Evolutionary conservation across 2,329 filamentous ascomycete species (phyloP).

Genomic region (Penicillium oxalicum): DNA sequence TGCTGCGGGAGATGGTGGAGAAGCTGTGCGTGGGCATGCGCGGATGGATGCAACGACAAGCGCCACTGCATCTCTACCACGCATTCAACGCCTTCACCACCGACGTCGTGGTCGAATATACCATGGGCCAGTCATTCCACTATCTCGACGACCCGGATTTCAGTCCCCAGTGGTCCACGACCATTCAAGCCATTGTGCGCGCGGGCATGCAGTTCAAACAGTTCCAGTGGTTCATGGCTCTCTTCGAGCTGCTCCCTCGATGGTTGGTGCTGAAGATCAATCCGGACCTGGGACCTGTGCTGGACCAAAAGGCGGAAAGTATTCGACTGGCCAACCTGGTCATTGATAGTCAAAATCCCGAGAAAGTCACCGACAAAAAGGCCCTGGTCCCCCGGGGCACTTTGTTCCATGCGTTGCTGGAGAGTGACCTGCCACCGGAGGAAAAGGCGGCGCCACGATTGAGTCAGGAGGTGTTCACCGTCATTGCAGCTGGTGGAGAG

Average conservation of each 20-base stretch:
- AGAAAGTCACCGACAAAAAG: background rate
- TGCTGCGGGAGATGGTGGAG: slow-evolving; percentile 18
- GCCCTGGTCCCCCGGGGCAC: slow-evolving; percentile 3
- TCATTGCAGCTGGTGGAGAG: slow-evolving; percentile 26
- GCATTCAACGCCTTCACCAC: slow-evolving; percentile 40
- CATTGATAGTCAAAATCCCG: slow-evolving; percentile 5
- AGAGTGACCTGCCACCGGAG: slow-evolving; percentile 29
- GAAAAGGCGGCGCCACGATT: slow-evolving; percentile 29
- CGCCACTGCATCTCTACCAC: slow-evolving; percentile 20
- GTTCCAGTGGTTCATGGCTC: slow-evolving; percentile 16
- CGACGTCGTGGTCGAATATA: slow-evolving; percentile 44
- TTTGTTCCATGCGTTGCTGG: slow-evolving; percentile 25
- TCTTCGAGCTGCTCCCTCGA: slow-evolving; percentile 19
- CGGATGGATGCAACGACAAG: slow-evolving; percentile 12
- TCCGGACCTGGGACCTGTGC: slow-evolving; percentile 13
- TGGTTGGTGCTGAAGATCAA: slow-evolving; percentile 15
- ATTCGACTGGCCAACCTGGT: slow-evolving; percentile 8
- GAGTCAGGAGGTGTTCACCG: slow-evolving; percentile 23
- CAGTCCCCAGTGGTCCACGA: slow-evolving; percentile 26
- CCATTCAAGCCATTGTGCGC: slow-evolving; percentile 21
- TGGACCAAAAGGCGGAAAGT: slow-evolving; percentile 10
- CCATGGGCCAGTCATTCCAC: slow-evolving; percentile 26
- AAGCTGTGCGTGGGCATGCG: slow-evolving; percentile 22
- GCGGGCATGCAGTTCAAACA: slow-evolving; percentile 18
- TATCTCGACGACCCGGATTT: slow-evolving; percentile 31